These are phyloP conservation scores for Schizosaccharomyces lindneri DNA, from an alignment of 805 yeast genomes.

Conservation along the genomic window DNA sequence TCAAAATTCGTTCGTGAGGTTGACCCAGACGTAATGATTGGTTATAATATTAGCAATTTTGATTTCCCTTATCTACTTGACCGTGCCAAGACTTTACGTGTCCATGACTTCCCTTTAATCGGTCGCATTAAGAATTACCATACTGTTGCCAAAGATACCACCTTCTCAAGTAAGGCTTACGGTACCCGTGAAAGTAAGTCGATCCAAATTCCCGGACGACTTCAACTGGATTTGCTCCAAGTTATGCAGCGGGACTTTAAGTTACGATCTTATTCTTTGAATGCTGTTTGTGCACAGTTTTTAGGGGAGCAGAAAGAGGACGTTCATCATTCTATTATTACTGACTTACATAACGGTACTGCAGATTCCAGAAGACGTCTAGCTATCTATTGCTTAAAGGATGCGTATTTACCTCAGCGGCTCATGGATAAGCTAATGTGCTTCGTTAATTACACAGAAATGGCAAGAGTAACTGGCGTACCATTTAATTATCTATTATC, in stretches of 20 bases:
- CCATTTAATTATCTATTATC: constrained; percentile 73
- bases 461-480: constrained; percentile 98
- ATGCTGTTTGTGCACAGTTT: constrained; percentile 85
- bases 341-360: constrained; percentile 79
- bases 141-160: constrained; percentile 59
- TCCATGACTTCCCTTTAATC: constrained; percentile 55
- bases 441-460: constrained; percentile 85
- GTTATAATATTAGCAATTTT: constrained; percentile 82
- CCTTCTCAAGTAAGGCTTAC: constrained; percentile 81
- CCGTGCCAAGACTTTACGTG: constrained; percentile 51
- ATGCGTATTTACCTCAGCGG: constrained; percentile 77
- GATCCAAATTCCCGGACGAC: constrained; percentile 81
- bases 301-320: constrained; percentile 92
- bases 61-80: constrained; percentile 83
- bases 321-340: constrained; percentile 88
- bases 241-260: constrained; percentile 88
- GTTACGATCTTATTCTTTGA: constrained; percentile 76
- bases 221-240: constrained; percentile 81
- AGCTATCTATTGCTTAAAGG: constrained; percentile 92
- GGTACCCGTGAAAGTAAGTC: constrained; percentile 87
- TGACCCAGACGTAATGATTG: constrained; percentile 92
- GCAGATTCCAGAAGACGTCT: constrained; percentile 79
- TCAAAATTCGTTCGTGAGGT: constrained; percentile 54
- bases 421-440: constrained; percentile 86
- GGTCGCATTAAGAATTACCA: constrained; percentile 44